Conservation (phyloP, 2,329 filamentous ascomycete genomes). For the Sarocladium kiliense region DNA sequence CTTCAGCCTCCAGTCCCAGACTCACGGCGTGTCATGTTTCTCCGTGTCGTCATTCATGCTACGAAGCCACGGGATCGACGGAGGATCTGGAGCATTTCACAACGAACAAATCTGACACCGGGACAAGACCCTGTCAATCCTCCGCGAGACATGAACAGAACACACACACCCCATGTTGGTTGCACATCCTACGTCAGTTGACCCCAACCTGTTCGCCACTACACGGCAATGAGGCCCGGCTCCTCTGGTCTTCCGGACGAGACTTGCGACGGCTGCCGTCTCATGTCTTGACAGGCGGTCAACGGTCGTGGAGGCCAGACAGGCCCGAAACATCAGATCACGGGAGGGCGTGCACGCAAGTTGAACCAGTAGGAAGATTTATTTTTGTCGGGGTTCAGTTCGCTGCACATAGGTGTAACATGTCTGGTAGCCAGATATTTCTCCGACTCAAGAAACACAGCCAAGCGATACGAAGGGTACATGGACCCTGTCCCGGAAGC, state of each 20-base stretch:
- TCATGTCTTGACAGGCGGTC: neutral
- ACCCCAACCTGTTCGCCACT: neutral
- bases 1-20: neutral
- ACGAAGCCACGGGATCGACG: neutral
- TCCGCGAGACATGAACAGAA: neutral
- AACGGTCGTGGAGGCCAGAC: neutral
- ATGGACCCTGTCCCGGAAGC: too few relatives aligned
- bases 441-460: too few relatives aligned
- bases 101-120: neutral
- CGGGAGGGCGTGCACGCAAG: neutral
- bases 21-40: neutral
- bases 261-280: neutral
- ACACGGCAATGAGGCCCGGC: neutral
- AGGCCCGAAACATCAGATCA: slow-evolving; percentile 2
- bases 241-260: neutral
- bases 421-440: too few relatives aligned
- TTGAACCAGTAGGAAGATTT: neutral
- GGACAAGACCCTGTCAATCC: neutral
- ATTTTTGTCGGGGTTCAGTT: neutral
- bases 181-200: neutral
- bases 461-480: too few relatives aligned
- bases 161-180: neutral
- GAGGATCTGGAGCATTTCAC: neutral
- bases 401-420: too few relatives aligned
- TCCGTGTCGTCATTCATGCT: neutral